phyloP scores from a whole-genome alignment of 148 eudicot genomes.

The Polygonum aviculare region DNA sequence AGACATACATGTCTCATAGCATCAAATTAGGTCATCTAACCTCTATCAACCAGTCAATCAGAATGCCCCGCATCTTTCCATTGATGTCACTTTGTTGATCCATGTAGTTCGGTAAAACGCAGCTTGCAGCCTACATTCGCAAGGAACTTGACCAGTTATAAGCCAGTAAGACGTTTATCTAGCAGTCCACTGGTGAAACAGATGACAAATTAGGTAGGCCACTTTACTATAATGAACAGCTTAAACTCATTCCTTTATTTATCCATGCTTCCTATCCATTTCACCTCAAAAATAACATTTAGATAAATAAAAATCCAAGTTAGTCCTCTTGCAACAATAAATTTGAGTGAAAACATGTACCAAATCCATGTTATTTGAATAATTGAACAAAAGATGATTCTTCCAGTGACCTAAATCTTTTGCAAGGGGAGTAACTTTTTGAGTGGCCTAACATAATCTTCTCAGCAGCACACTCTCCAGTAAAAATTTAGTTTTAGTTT shows the following conservation, averaged over 20 bases:
- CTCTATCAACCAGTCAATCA: slow-evolving; percentile 96
- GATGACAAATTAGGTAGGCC: neutral
- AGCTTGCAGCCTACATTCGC: slow-evolving; percentile 36
- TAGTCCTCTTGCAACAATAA: no score
- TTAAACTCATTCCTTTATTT: neutral
- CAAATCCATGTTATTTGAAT: no score
- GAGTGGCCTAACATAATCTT: no score
- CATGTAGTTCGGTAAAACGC: slow-evolving; percentile 59
- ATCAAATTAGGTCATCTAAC: slow-evolving; percentile 18
- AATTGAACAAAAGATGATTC: no score
- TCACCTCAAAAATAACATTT: neutral
- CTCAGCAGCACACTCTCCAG: neutral
- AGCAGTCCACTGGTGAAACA: neutral
- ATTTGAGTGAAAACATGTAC: no score
- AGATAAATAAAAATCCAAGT: neutral
- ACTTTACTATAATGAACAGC: neutral
- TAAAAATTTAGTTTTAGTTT: no score
- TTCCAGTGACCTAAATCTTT: no score
- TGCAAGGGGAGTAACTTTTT: no score
- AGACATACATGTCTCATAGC: neutral
- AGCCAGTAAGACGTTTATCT: neutral
- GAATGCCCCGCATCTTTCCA: slow-evolving; percentile 75
- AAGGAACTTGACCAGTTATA: neutral
- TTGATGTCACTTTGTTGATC: slow-evolving; percentile 58
- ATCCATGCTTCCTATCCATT: neutral